Evolutionary conservation across 805 yeast genomes (phyloP).

Genomic region (Lipomyces spencermartinsiae): DNA sequence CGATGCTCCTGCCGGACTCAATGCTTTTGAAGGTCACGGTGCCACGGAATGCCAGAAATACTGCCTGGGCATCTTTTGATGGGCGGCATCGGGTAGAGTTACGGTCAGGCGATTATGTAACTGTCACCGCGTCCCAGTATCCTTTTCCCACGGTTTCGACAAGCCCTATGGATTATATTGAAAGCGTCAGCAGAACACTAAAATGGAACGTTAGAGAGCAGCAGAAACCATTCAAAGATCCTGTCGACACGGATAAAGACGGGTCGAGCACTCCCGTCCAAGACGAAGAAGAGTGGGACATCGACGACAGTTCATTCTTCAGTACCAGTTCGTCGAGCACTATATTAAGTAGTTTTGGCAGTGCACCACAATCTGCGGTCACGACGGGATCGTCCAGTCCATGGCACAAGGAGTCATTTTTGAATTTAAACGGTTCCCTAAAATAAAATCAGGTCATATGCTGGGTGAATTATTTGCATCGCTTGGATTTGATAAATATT

Average conservation of each 20-base stretch:
- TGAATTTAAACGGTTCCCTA: constrained; percentile 17
- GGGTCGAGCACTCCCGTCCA: constrained; percentile 31
- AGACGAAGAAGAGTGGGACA: constrained; percentile 36
- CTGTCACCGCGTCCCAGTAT: constrained; percentile 82
- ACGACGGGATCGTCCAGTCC: constrained; percentile 37
- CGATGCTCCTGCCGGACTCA: constrained; percentile 91
- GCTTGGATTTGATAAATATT: neutral
- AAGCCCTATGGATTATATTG: constrained; percentile 73
- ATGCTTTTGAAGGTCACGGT: constrained; percentile 83
- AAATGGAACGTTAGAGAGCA: constrained; percentile 94
- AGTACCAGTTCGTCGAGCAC: constrained; percentile 24
- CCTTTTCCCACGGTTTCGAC: constrained; percentile 92
- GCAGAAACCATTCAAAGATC: constrained; percentile 78
- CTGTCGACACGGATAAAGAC: constrained; percentile 44
- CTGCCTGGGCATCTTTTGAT: constrained; percentile 97
- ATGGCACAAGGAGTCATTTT: constrained; percentile 29
- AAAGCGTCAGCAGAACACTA: constrained; percentile 80
- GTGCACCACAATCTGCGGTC: constrained; percentile 33
- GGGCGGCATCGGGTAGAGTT: constrained; percentile 88
- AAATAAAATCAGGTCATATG: constrained; percentile 2
- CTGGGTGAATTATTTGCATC: neutral
- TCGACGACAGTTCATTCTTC: constrained; percentile 37
- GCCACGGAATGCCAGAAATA: constrained; percentile 76
- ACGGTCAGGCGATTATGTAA: constrained; percentile 80
- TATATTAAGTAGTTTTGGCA: constrained; percentile 24